phyloP scores from a whole-genome alignment of 352 stramenopile genomes.

The Aphanomyces euteiches region DNA sequence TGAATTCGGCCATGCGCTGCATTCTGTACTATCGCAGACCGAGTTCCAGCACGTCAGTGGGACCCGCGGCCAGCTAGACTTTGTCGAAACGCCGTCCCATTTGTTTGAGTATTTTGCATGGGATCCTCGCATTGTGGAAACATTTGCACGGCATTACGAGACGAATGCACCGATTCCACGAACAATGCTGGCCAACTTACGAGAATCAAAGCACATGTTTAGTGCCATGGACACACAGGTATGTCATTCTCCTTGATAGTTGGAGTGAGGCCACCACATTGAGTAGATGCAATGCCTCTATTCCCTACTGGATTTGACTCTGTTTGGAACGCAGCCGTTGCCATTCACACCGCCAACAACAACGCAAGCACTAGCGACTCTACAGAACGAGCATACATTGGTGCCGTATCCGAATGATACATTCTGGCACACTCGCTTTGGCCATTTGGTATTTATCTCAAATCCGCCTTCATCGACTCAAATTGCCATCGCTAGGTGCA shows the following conservation, averaged over 20 bases:
- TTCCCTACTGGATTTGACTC: slow-evolving; percentile 67
- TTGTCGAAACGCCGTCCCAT: slow-evolving; percentile 95
- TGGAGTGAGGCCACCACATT: background rate
- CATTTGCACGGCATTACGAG: slow-evolving; percentile 81
- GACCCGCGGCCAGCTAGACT: slow-evolving; percentile 91
- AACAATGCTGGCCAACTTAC: slow-evolving; percentile 70
- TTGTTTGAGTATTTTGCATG: slow-evolving; percentile 97
- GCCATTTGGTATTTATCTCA: slow-evolving; percentile 54
- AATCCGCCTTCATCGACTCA: background rate
- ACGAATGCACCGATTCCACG: slow-evolving; percentile 74
- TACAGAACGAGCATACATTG: slow-evolving; percentile 72
- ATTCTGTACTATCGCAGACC: slow-evolving; percentile 94
- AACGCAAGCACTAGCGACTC: slow-evolving; percentile 48
- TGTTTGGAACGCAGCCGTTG: slow-evolving; percentile 60
- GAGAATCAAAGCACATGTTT: slow-evolving; percentile 84
- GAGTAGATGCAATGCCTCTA: slow-evolving; percentile 76
- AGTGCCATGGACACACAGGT: slow-evolving; percentile 83
- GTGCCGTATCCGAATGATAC: slow-evolving; percentile 75
- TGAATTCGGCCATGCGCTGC: slow-evolving; percentile 97
- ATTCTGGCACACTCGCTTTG: slow-evolving; percentile 80
- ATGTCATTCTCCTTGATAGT: slow-evolving; percentile 36
- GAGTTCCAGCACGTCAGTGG: slow-evolving; percentile 97
- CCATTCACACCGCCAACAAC: slow-evolving; percentile 43
- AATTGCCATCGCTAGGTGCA: slow-evolving; percentile 38
- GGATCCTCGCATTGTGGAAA: slow-evolving; percentile 81